Base-by-base conservation (phyloP, 805 yeast species). In the Saccharomycopsis amapae region DNA sequence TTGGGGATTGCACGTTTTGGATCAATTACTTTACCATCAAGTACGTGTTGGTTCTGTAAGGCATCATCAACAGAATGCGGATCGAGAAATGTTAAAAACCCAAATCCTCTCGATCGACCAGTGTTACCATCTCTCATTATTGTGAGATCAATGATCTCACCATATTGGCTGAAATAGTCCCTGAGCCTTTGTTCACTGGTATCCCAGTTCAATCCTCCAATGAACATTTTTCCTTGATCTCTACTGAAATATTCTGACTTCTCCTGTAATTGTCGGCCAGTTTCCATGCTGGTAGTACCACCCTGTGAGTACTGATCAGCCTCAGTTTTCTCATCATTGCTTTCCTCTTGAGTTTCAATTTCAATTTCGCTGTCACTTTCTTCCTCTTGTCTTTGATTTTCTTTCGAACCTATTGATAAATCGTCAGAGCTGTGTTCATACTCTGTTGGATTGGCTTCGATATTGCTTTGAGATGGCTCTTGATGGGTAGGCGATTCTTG, bases 131-230 rank as follows among this genome's bases (percentile, higher is more conserved):
- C 97, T 57, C 93, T 82, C 97, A 93, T 90, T 51, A 90, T 90
- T 30, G 93, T 85, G 58, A 85, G 77, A 54, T 89, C 97, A 35
- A 78, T 62, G 45, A 90, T 90, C 53, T 83, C 90, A 56, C 98
- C 98, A 61, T 76, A 90, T 62, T 88, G 81, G 40, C 81, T 69
- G 62, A 90, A 90, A 62, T 90, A 90, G 46, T 78, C 80, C 55
- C 74, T 78, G 64, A 90, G 67, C 28, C 82, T 77, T 52, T 87
- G 95, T 59, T 90, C 97, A 12, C 89, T 81, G 13, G 98, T 90
- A 61, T 90, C 97, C 97, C 97, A 90, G 59, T 90, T 93, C 57
- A 90, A 77, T 42, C 98, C 98, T 52, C 98, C 98, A 62, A 87
- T 78, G 59, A 88, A 88, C 95, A 88, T 85, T 61, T 88, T 88